Percentiles rank a stretch among this genome's conserved stretches.
phyloP scores from a whole-genome alignment of 495 filamentous ascomycete genomes.

The Xanthoparmelia taractica region DNA sequence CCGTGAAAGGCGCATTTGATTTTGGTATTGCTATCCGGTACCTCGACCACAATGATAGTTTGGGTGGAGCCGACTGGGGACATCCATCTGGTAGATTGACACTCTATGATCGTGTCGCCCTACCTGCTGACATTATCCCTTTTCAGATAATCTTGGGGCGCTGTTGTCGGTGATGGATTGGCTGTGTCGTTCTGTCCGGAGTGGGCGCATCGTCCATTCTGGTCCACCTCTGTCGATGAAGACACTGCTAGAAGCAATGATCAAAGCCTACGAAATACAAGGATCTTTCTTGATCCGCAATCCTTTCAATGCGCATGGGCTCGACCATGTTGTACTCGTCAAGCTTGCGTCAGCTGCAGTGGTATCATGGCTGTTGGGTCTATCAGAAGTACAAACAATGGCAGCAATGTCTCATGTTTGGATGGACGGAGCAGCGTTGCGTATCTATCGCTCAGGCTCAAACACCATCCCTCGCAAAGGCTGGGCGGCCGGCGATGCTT shows the following conservation, averaged over 20 bases:
- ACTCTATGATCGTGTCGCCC: neutral
- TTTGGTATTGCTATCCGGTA: slow-evolving; percentile 38
- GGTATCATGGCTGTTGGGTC: slow-evolving; percentile 34
- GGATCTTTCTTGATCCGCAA: slow-evolving; percentile 37
- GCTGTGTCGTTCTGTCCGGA: slow-evolving; percentile 27
- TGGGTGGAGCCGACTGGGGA: slow-evolving; percentile 39
- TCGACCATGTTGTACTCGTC: slow-evolving; percentile 42
- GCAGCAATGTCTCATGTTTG: slow-evolving; percentile 37
- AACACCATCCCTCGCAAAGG: slow-evolving; percentile 41
- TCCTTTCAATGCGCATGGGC: slow-evolving; percentile 36
- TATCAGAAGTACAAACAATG: slow-evolving; percentile 30
- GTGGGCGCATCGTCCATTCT: slow-evolving; percentile 9
- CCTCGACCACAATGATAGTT: slow-evolving; percentile 42
- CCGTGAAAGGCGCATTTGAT: slow-evolving; percentile 39
- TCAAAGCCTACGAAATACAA: slow-evolving; percentile 46
- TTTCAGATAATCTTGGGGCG: slow-evolving; percentile 37
- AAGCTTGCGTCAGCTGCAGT: slow-evolving; percentile 39
- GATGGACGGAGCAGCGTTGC: slow-evolving; percentile 36
- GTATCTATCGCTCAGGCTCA: slow-evolving; percentile 30
- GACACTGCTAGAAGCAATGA: slow-evolving; percentile 32
- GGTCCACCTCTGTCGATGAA: slow-evolving; percentile 30
- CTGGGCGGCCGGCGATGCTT: slow-evolving; percentile 43
- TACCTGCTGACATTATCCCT: neutral
- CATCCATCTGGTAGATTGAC: slow-evolving; percentile 36
- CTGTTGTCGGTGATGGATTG: slow-evolving; percentile 37